Evolutionary conservation across 345 rosid genomes (phyloP), one percentile per base, ranked within the genome.

Genomic region (Eucalyptus sp.): DNA sequence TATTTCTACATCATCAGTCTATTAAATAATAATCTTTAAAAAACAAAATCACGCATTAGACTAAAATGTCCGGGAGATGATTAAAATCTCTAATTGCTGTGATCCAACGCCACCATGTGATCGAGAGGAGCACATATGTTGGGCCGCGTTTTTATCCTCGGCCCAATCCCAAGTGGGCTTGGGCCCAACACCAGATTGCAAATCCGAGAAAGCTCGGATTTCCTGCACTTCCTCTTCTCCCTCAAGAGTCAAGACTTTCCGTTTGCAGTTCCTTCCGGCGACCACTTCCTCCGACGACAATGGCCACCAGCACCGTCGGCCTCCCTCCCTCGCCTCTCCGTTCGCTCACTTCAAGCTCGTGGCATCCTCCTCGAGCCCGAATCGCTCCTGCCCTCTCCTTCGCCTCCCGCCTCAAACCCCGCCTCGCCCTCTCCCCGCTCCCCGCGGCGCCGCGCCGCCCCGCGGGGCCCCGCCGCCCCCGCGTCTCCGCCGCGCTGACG

Each of bases 401-500:
- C 48, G 83, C 84, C 8, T 76, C 84, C 16, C 84, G 4, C 48
- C 48, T 76, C 13, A 76, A 6, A 7, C 27, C 27, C 29, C 27
- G 48, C 48, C 48, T 41, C 48, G 48, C 29, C 25, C 48, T 76
- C 84, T 10, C 84, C 15, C 25, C 46, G 48, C 48, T 41, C 48
- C 24, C 84, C 25, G 48, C 48, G 9, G 43, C 48, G 48, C 84
- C 16, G 4, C 29, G 83, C 29, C 29, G 83, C 54, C 43, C 93
- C 46, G 13, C 24, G 29, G 90, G 81, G 22, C 92, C 93, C 88
- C 94, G 94, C 89, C 58, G 91, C 56, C 33, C 87, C 66, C 37
- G 90, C 85, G 88, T 90, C 92, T 68, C 91, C 85, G 91, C 92
- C 37, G 96, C 96, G 88, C 89, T 89, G 91, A 94, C 90, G 87